Evolutionary conservation across 2,329 filamentous ascomycete genomes (phyloP).

Genomic region (Leptodontidium sp.): DNA sequence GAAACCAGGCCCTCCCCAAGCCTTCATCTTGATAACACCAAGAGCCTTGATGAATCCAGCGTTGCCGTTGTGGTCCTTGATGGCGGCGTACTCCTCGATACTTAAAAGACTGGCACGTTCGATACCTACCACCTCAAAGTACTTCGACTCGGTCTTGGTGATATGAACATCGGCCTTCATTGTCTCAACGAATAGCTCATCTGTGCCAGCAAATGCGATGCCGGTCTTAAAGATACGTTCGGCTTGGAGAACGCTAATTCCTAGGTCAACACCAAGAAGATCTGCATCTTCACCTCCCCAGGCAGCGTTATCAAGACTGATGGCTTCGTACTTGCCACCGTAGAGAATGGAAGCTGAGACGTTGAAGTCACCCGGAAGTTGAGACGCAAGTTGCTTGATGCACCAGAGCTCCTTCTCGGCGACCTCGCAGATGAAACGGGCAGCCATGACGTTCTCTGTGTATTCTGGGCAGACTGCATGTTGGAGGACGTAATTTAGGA

Average conservation of each 20-base stretch:
- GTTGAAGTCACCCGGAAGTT: constrained; percentile 83
- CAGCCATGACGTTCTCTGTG: constrained; percentile 68
- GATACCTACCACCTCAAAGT: constrained; percentile 67
- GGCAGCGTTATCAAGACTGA: constrained; percentile 26
- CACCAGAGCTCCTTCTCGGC: constrained; percentile 73
- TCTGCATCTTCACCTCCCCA: constrained; percentile 40
- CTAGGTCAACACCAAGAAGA: constrained; percentile 35
- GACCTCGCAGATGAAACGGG: constrained; percentile 70
- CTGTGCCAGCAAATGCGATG: constrained; percentile 51
- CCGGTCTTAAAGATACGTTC: constrained; percentile 54
- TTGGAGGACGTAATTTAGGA: constrained; percentile 85
- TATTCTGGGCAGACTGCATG: constrained; percentile 91
- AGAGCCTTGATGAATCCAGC: constrained; percentile 50
- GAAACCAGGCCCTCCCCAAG: constrained; percentile 50
- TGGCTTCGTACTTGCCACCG: constrained; percentile 53
- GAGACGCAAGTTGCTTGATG: constrained; percentile 57
- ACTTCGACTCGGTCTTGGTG: constrained; percentile 58
- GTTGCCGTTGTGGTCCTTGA: constrained; percentile 48
- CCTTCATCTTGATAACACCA: constrained; percentile 56
- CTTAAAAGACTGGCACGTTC: constrained; percentile 53
- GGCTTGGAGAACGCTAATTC: constrained; percentile 50
- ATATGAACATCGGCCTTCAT: constrained; percentile 51
- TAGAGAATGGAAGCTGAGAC: constrained; percentile 75
- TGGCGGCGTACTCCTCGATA: constrained; percentile 54
- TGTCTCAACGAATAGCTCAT: constrained; percentile 46